Evolutionary conservation across 169 alveolate species (phyloP).

Genomic region (Eimeria maxima): DNA sequence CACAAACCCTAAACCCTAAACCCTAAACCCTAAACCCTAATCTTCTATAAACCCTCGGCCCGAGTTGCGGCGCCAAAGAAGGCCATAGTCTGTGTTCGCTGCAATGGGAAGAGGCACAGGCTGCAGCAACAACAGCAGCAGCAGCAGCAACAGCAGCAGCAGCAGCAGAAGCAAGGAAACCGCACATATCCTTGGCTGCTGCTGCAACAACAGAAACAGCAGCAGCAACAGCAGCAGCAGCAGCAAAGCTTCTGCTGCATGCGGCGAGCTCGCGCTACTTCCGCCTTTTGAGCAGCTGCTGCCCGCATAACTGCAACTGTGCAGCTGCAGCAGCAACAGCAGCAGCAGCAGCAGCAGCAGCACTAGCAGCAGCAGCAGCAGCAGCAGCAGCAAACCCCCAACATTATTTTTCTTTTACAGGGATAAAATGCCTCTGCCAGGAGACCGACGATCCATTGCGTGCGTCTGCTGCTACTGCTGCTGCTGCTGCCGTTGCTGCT

Average conservation of each 20-base stretch:
- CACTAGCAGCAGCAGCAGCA: neutral
- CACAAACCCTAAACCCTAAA: neutral
- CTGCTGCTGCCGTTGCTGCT: constrained; percentile 36
- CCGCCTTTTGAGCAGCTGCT: constrained; percentile 2
- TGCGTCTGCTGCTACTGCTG: neutral
- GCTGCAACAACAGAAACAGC: constrained; percentile 5
- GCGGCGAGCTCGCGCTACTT: neutral
- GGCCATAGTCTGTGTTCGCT: neutral
- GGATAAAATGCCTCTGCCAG: neutral
- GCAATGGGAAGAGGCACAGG: constrained; percentile 19
- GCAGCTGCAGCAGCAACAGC: constrained; percentile 27
- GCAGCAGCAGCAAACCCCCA: constrained; percentile 1
- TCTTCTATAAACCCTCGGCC: neutral
- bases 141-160: neutral
- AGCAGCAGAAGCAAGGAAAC: constrained; percentile 12
- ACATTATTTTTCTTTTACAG: neutral
- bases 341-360: neutral
- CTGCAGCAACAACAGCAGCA: too few relatives aligned
- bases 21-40: constrained; percentile 13
- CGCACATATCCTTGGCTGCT: neutral
- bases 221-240: constrained; percentile 48
- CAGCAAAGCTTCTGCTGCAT: constrained; percentile 21
- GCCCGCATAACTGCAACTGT: neutral
- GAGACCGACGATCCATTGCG: neutral
- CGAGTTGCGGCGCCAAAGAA: neutral